Conservation (phyloP, 2,329 filamentous ascomycete genomes). For the Periconia digitata region DNA sequence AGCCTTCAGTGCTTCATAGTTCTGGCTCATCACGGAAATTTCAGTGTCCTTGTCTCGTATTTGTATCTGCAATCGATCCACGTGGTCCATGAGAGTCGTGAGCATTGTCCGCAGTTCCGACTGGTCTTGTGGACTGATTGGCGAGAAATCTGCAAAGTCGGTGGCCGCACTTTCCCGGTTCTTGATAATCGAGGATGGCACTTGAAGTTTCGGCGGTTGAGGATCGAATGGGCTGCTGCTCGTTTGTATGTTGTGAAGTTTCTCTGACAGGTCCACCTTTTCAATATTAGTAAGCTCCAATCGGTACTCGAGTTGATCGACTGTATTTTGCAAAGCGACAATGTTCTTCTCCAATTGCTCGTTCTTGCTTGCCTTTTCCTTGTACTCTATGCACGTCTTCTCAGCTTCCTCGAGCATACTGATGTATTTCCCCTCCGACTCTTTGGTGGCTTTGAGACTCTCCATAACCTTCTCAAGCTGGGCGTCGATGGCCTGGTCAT, state of each 20-base stretch:
- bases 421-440: conserved; percentile 33
- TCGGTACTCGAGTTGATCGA: conserved; percentile 42
- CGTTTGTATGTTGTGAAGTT: conserved; percentile 33
- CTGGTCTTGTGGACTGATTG: conserved; percentile 16
- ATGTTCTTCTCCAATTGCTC: conserved; percentile 26
- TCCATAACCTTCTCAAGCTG: conserved; percentile 44
- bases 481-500: conserved; percentile 38
- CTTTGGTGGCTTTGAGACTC: conserved; percentile 43
- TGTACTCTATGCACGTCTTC: conserved; percentile 29
- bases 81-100: conserved; percentile 26
- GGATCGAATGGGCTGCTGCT: conserved; percentile 32
- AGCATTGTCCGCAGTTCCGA: conserved; percentile 21
- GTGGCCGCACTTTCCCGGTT: conserved; percentile 26
- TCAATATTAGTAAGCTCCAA: conserved; percentile 45
- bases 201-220: conserved; percentile 7
- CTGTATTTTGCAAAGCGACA: conserved; percentile 39
- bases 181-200: neutral
- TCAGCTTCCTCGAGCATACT: conserved; percentile 35
- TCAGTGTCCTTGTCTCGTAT: conserved; percentile 32
- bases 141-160: conserved; percentile 27
- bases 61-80: conserved; percentile 37
- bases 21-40: conserved; percentile 21
- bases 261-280: conserved; percentile 45
- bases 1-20: conserved; percentile 18
- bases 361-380: conserved; percentile 29